Percentiles rank a stretch among this genome's conserved stretches.
Evolutionary conservation across 768 basidiomycete genomes (phyloP).

Genomic region (Collybia sordida): DNA sequence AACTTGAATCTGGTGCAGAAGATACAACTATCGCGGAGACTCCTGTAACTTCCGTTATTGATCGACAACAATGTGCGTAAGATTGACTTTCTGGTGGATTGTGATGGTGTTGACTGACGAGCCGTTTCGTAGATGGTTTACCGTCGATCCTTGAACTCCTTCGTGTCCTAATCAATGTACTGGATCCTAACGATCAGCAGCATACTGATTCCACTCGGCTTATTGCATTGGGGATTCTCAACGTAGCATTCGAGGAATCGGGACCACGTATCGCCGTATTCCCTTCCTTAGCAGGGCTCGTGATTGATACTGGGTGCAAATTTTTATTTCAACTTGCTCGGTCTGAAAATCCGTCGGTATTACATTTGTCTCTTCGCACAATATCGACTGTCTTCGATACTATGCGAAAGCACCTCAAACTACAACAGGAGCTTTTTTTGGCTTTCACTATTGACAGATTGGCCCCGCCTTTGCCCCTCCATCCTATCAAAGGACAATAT

Average conservation of each 20-base stretch:
- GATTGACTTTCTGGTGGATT: not conserved
- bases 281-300: constrained; percentile 71
- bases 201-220: constrained; percentile 96
- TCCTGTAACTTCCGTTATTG: constrained; percentile 23
- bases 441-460: constrained; percentile 93
- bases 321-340: constrained; percentile 96
- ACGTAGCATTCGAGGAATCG: constrained; percentile 83
- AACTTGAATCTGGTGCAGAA: constrained; percentile 10
- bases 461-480: constrained; percentile 48
- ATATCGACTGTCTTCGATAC: constrained; percentile 88
- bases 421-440: constrained; percentile 94
- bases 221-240: constrained; percentile 83
- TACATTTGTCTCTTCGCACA: constrained; percentile 79
- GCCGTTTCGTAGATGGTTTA: constrained; percentile 65
- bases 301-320: constrained; percentile 91
- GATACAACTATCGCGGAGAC: constrained; percentile 11
- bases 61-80: constrained; percentile 43
- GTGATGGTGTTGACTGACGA: constrained; percentile 2
- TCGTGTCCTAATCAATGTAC: constrained; percentile 90
- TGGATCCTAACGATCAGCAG: constrained; percentile 91
- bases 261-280: constrained; percentile 75
- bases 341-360: constrained; percentile 79
- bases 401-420: constrained; percentile 81
- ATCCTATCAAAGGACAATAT: constrained; percentile 21
- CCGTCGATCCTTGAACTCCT: constrained; percentile 92